Evolutionary conservation across 1,139 yeast genomes (phyloP).

Genomic region (Spathaspora sp.): DNA sequence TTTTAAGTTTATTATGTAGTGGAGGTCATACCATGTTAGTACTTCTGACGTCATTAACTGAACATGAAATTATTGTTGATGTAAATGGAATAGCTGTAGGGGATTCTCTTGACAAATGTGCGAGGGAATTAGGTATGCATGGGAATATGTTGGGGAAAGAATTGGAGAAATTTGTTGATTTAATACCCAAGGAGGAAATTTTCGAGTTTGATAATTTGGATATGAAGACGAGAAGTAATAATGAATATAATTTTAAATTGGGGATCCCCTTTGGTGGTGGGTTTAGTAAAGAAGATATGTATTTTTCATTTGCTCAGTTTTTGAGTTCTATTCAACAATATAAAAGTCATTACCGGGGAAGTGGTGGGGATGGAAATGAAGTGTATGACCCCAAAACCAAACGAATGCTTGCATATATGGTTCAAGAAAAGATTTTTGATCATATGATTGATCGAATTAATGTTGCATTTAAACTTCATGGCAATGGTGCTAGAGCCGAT

Average conservation of each 20-base stretch:
- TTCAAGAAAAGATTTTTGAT: constrained; percentile 66
- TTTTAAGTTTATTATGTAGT: constrained; percentile 74
- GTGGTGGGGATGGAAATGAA: constrained; percentile 6
- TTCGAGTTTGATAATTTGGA: constrained; percentile 21
- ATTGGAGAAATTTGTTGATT: constrained; percentile 57
- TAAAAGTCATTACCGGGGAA: constrained; percentile 9
- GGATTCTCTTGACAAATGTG: constrained; percentile 91
- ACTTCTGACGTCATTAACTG: constrained; percentile 52
- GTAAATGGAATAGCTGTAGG: constrained; percentile 92
- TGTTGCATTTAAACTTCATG: constrained; percentile 46
- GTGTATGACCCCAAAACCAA: constrained; percentile 22
- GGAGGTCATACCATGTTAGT: constrained; percentile 97
- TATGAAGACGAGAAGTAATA: constrained; percentile 20
- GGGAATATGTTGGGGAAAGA: constrained; percentile 90
- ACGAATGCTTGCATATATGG: constrained; percentile 54
- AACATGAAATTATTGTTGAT: constrained; percentile 73
- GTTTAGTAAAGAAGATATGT: constrained; percentile 17
- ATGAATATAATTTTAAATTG: constrained; percentile 31
- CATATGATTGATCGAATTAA: constrained; percentile 69
- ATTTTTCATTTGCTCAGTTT: constrained; percentile 81
- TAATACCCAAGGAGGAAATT: constrained; percentile 22
- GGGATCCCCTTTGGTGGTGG: constrained; percentile 26
- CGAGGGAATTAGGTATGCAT: constrained; percentile 72
- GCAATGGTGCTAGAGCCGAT: constrained; percentile 20
- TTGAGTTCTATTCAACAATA: constrained; percentile 52